phyloP scores from a whole-genome alignment of 2,329 filamentous ascomycete species.

The Coniochaeta ligniaria region DNA sequence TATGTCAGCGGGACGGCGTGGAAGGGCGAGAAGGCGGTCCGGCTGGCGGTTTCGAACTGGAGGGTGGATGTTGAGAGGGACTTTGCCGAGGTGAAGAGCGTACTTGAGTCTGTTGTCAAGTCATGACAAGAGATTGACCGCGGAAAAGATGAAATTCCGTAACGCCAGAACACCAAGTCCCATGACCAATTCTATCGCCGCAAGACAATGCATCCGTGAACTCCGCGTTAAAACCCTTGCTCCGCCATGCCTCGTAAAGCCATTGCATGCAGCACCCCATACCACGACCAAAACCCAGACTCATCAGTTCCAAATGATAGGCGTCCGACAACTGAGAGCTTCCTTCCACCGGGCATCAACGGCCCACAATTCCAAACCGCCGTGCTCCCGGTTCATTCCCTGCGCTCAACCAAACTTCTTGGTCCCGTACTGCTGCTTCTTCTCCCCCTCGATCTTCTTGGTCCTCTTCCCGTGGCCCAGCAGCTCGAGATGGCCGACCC shows the following conservation, averaged over 20 bases:
- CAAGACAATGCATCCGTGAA: neutral
- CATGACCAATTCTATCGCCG: neutral
- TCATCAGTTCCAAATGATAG: neutral
- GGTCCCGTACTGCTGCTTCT: constrained; percentile 36
- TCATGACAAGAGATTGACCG: constrained; percentile 19
- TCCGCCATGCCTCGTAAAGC: neutral
- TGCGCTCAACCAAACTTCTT: constrained; percentile 46
- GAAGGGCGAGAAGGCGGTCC: constrained; percentile 64
- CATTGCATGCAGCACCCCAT: neutral
- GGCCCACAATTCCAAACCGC: neutral
- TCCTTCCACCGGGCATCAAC: neutral
- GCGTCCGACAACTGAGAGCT: neutral
- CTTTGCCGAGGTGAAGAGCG: constrained; percentile 52
- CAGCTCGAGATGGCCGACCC: constrained; percentile 52
- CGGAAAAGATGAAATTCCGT: constrained; percentile 6
- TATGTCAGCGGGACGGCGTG: constrained; percentile 80
- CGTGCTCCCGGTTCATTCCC: neutral
- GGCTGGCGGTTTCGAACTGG: constrained; percentile 88
- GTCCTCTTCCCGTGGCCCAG: constrained; percentile 50
- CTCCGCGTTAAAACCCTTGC: neutral
- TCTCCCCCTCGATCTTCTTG: constrained; percentile 15
- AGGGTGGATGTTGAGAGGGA: constrained; percentile 64
- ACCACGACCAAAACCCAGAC: neutral
- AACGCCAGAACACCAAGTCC: neutral
- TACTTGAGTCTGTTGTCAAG: constrained; percentile 24